Evolutionary conservation across 257 asterid species (phyloP), one percentile per base, ranked within the genome.

Genomic region (Capsicum pubescens): DNA sequence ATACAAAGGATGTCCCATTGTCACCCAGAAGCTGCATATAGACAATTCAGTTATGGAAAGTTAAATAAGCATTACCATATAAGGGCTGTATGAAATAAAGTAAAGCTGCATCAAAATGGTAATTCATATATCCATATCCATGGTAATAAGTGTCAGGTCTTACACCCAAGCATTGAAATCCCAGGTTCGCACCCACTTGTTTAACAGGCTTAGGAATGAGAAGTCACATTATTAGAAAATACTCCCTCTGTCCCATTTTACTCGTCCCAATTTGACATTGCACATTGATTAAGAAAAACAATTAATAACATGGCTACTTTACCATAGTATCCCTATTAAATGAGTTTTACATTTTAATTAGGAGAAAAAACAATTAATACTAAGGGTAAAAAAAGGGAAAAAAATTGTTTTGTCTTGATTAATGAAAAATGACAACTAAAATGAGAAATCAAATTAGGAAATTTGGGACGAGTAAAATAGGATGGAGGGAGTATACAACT

Each of bases 21-120:
- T 88, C 89, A 83, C 70, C 99, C 97, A 95, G 85, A 97, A 97
- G 84, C 99, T 97, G 97, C 93, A 90, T 14, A 85, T 79, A 68
- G 21, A 56, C 54, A 66, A 77, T 26, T 77, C 64, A 54, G 82
- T 77, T 77, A 77, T 32, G 82, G 64, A 77, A 76, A 63, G 64
- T 54, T 13, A 77, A 54, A 54, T 26, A 52, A 77, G 50, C 15
- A 77, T 8, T 15, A 76, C 46, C 63, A 26, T 76, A 26, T 76
- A 54, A 52, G 52, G 13, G 5, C 13, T 54, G 21, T 54, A 77
- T 8, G 46, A 26, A 13, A 32, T 26, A 54, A 54, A 26, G 50
- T 54, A 52, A 32, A 77, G 64, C 16, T 9, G 15, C 82, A 54
- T 7, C 82, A 77, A 14, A 32, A 15, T 8, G 14, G 63, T 76